Evolutionary conservation across 2,329 filamentous ascomycete species (phyloP).

Genomic region (Fusarium mangiferae): DNA sequence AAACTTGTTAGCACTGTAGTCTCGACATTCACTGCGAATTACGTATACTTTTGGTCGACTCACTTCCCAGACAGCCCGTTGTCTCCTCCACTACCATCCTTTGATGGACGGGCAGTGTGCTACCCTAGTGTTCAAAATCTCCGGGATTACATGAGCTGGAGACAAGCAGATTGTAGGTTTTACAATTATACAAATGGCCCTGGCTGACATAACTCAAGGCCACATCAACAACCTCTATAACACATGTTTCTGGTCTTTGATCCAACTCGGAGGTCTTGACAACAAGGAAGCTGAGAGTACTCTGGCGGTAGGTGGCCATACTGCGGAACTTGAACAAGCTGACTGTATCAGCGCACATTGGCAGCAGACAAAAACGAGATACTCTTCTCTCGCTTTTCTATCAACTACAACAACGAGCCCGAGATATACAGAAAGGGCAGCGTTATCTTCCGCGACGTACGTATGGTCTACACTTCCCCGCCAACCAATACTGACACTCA

Average conservation of each 20-base stretch:
- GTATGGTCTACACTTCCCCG: constrained; percentile 39
- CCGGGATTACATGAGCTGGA: constrained; percentile 95
- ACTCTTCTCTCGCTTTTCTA: constrained; percentile 84
- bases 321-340: constrained; percentile 5
- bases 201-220: constrained; percentile 59
- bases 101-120: constrained; percentile 90
- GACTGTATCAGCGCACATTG: constrained; percentile 74
- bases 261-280: constrained; percentile 79
- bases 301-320: constrained; percentile 69
- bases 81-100: constrained; percentile 81
- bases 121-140: constrained; percentile 87
- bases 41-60: constrained; percentile 81
- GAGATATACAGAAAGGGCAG: constrained; percentile 95
- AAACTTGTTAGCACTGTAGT: constrained; percentile 93
- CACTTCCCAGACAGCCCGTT: constrained; percentile 80
- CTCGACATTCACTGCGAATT: constrained; percentile 93
- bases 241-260: constrained; percentile 92
- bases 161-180: constrained; percentile 89
- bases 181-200: background rate
- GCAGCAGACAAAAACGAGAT: constrained; percentile 96
- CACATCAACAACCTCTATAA: constrained; percentile 99
- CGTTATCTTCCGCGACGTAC: constrained; percentile 83
- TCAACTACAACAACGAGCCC: constrained; percentile 98
- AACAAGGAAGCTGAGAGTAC: constrained; percentile 82
- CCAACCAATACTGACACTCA: constrained; percentile 36